Evolutionary conservation across 257 asterid genomes (phyloP), one percentile per base, ranked within the genome.

Genomic region (Penstemon eatonii): DNA sequence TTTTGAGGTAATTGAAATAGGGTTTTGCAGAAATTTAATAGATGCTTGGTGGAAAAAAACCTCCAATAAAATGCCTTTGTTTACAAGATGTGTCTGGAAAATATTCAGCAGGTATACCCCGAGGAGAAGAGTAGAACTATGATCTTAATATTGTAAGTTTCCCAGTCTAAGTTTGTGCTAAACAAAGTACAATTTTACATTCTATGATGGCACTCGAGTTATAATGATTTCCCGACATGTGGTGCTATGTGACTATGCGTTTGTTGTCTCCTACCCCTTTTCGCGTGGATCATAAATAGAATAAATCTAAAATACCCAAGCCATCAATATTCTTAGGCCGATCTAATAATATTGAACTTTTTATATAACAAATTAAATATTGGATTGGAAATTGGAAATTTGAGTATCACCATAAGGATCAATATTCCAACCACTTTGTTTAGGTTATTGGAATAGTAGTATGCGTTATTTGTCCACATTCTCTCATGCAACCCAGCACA

Each of bases 1-100:
- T 43, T 62, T 15, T 62, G 67, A 45, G 67, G 18, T 62, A 54
- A 6, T 25, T 12, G 4, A n/a, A 19, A 44, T 62, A 41, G 53
- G 54, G 8, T 62, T 36, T 4, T 12, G 3, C 12, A 43, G 54
- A 4, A n/a, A 1, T 15, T 5, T 8, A 8, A 6, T 10, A 41
- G 8, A 62, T 62, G 41, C 65, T 62, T 62, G 67, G 45, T 25
- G 15, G 15, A 44, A 18, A 43, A 5, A 44, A 25, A 41, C 18
- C 25, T 43, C 54, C 54, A 18, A 25, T 40, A 44, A 57, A 38
- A 36, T 57, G 8, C 37, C 44, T 57, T 57, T 62, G 5, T 44
- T 62, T 18, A 41, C 18, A 19, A 43, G 41, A 4, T 13, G 4
- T 40, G 13, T 36, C 11, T 59, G 49, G 41, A n/a, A 4, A n/a